A percentile compares a stretch with the other conserved stretches of the same genome.
Evolutionary conservation across 116 monocot genomes (phyloP).

Genomic region (Papilionanthe hybrid): DNA sequence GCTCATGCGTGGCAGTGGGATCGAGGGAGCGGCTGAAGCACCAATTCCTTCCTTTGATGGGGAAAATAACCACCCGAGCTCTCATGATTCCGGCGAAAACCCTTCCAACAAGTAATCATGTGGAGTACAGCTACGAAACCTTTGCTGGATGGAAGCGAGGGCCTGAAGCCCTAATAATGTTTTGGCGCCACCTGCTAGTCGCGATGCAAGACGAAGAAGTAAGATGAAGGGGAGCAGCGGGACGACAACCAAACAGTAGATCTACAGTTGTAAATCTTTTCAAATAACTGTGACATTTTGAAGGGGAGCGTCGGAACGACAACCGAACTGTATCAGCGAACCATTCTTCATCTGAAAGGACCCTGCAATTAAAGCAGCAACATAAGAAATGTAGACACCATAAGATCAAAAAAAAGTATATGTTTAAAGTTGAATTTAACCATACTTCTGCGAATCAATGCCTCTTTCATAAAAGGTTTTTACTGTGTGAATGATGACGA

Average conservation of each 20-base stretch:
- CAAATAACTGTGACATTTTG: too few species aligned
- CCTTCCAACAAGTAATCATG: background rate
- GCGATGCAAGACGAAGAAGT: background rate
- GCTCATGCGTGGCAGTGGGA: constrained; percentile 8
- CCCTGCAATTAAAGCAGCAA: too few species aligned
- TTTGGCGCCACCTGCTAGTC: background rate
- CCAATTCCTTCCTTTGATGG: constrained; percentile 81
- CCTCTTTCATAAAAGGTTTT: too few species aligned
- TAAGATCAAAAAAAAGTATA: too few species aligned
- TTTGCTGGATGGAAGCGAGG: background rate
- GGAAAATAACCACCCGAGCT: constrained; percentile 81
- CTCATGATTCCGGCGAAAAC: constrained; percentile 33
- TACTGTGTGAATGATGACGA: too few species aligned
- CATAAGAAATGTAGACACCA: too few species aligned
- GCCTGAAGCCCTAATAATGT: background rate
- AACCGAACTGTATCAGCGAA: too few species aligned
- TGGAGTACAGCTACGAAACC: background rate
- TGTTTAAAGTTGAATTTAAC: too few species aligned
- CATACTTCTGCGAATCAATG: too few species aligned
- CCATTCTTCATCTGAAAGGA: too few species aligned
- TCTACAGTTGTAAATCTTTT: background rate
- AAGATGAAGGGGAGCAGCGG: background rate
- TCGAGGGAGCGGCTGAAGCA: constrained; percentile 60
- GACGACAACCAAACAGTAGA: background rate
- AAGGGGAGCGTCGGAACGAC: too few species aligned